Conservation (phyloP, 2,329 filamentous ascomycete genomes). For the Hymenoscyphus infarciens region DNA sequence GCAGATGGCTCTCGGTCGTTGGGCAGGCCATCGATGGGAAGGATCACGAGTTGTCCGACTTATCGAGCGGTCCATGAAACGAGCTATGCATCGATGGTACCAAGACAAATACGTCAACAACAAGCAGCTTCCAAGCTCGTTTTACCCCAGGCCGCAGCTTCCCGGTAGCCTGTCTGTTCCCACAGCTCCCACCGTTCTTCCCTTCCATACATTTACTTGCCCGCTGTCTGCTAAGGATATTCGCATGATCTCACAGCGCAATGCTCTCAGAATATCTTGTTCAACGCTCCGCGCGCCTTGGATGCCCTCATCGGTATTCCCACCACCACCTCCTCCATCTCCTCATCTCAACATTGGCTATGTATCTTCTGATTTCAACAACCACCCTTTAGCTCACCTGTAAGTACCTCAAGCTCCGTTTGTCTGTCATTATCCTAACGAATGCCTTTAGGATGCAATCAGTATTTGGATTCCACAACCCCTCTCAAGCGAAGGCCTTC, state of each 20-base stretch:
- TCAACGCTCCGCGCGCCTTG: conserved; percentile 84
- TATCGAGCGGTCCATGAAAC: conserved; percentile 77
- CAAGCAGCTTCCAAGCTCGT: conserved; percentile 50
- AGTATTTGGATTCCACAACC: conserved; percentile 88
- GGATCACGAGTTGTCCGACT: conserved; percentile 80
- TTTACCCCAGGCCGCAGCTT: conserved; percentile 70
- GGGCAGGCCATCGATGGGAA: conserved; percentile 80
- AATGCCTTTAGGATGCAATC: conserved; percentile 73
- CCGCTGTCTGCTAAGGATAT: conserved; percentile 89
- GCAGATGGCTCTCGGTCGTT: conserved; percentile 42
- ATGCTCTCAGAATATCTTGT: conserved; percentile 87
- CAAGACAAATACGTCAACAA: conserved; percentile 69
- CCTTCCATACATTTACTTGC: conserved; percentile 97
- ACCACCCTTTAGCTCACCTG: conserved; percentile 91
- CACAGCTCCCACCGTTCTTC: conserved; percentile 86
- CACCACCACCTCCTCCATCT: conserved; percentile 77
- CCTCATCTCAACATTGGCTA: conserved; percentile 91
- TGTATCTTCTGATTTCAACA: conserved; percentile 98
- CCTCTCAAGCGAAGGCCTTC: conserved; percentile 70
- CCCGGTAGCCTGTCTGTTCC: conserved; percentile 73
- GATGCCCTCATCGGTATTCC: conserved; percentile 76
- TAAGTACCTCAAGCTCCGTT: conserved; percentile 38
- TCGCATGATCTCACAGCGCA: conserved; percentile 89
- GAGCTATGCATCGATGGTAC: conserved; percentile 82
- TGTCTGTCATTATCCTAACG: not conserved